These are phyloP conservation scores for Aspergillus asperescens DNA, from an alignment of 495 filamentous ascomycete genomes.

Conservation along the genomic window DNA sequence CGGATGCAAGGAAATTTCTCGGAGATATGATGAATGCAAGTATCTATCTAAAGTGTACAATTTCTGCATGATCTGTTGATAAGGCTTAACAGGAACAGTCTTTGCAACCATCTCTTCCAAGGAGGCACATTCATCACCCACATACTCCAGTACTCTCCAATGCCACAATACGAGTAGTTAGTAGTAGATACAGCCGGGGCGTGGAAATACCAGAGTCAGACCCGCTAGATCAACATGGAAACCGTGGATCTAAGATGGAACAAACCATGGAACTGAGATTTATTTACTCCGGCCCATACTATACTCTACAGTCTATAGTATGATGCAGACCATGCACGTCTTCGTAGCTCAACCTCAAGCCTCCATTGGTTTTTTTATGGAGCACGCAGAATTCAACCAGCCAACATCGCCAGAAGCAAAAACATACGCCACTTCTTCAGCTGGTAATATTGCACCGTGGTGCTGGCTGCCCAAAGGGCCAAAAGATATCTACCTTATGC, in stretches of 20 bases:
- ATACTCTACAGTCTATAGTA: too few species aligned
- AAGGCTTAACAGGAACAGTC: too few species aligned
- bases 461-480: slow-evolving; percentile 22
- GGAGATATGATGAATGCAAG: slow-evolving; percentile 4
- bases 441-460: not conserved
- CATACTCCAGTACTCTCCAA: too few species aligned
- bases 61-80: too few species aligned
- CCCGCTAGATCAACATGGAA: not conserved
- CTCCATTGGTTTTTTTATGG: not conserved
- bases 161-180: too few species aligned
- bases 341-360: slow-evolving; percentile 1
- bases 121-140: too few species aligned
- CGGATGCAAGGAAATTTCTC: too few species aligned
- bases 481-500: too few species aligned
- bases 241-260: slow-evolving; percentile 4
- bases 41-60: too few species aligned
- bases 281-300: not conserved
- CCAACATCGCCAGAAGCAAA: not conserved
- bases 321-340: too few species aligned
- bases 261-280: slow-evolving; percentile 8
- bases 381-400: not conserved
- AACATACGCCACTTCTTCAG: slow-evolving; percentile 5
- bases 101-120: not conserved
- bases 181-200: not conserved
- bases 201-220: not conserved